Evolutionary conservation across 495 filamentous ascomycete genomes (phyloP), one percentile per base, ranked within the genome.

Genomic region (Rusavskia elegans): DNA sequence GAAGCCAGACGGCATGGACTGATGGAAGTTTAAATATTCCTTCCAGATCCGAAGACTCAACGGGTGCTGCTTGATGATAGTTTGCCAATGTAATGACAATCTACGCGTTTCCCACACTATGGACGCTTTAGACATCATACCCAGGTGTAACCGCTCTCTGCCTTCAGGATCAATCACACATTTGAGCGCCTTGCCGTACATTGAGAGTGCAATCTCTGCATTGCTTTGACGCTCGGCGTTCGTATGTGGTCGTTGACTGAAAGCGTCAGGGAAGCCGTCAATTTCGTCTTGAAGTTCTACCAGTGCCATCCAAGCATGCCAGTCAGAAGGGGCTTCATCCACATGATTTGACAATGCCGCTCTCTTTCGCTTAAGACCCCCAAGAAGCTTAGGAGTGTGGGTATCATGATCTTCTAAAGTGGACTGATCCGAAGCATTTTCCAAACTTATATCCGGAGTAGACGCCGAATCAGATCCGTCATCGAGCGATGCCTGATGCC

Each of bases 131-230:
- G 80, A 70, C 72, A 96, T 78, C 49, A 85, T 69, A 10, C 78
- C 78, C 2, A 84, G 55, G 5, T 87, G 54, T 2, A 96, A 68
- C 16, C 63, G 63, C 54, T 87, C 81, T 35, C 58, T 64, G 16
- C 52, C 54, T 36, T 68, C 61, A 27, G 72, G 61, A 3, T 70
- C 56, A 9, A 60, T 63, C 14, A 74, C 69, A 49, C 81, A 76
- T 35, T 68, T 65, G 6, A 96, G 64, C 4, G 89, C 88, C 52
- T 88, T 80, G 48, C 86, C 78, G 57, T 88, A 88, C n/a, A 95
- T 75, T 0, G 81, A 82, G 2, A 94, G 55, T 55, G 84, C 89
- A 36, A 94, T 76, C 55, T 86, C 85, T 19, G 87, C 83, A 23
- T 84, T 74, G 49, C 80, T 82, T 51, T 70, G 73, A 23, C 63